Conservation (phyloP, 441 rosid species). For the Populus tomentosa region DNA sequence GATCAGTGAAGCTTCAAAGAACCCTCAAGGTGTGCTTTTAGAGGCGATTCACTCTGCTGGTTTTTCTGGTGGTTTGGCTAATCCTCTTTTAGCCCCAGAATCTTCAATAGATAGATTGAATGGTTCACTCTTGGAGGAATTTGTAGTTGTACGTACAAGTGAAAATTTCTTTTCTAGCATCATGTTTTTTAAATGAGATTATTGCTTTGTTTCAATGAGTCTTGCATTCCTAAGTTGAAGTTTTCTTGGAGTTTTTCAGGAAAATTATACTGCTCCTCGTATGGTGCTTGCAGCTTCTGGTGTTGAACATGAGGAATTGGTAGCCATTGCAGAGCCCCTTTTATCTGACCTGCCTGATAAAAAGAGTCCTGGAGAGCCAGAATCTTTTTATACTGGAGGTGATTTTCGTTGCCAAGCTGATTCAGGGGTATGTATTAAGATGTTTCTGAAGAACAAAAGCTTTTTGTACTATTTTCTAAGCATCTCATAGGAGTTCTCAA, state of each 20-base stretch:
- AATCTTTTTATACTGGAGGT: conserved; percentile 83
- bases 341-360: conserved; percentile 65
- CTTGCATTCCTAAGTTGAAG: conserved; percentile 16
- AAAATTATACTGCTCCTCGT: conserved; percentile 70
- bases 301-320: conserved; percentile 69
- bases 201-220: neutral
- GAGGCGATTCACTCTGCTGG: conserved; percentile 89
- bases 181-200: neutral
- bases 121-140: conserved; percentile 56
- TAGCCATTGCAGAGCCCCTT: conserved; percentile 73
- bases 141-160: conserved; percentile 58
- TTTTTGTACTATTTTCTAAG: neutral
- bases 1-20: conserved; percentile 54
- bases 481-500: neutral
- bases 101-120: conserved; percentile 55
- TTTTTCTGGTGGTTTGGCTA: conserved; percentile 72
- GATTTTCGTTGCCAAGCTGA: conserved; percentile 81
- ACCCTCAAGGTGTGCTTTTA: conserved; percentile 72
- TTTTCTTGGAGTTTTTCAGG: conserved; percentile 34
- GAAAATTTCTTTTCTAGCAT: too few species aligned
- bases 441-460: too few species aligned
- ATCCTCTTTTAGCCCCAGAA: conserved; percentile 74
- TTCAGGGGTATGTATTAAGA: conserved; percentile 48
- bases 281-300: conserved; percentile 90
- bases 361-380: conserved; percentile 35